Base-by-base conservation (phyloP, 352 stramenopile genomes). In the Globisporangium emineosum region DNA sequence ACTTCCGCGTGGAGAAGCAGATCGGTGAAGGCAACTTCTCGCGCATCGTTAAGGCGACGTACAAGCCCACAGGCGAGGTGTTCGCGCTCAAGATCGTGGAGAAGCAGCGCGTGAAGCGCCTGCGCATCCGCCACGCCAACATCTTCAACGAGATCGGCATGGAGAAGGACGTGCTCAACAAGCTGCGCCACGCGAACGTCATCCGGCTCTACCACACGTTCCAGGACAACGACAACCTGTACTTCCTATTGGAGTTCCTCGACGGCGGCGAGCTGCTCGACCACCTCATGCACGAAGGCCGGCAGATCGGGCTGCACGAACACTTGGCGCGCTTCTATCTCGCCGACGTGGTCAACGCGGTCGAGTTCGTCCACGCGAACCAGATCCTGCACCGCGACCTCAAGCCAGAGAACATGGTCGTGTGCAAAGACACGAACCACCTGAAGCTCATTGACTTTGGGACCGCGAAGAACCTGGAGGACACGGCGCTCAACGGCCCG, bases 111-210 rank as follows among this genome's bases (percentile, higher is more conserved):
- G 83, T 97, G 42, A 93, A 93, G 63, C 79, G 88, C 4, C 72
- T 97, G 56, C 86, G 86, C 65, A 72, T 93, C 43, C 92, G 98
- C 63, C 97, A 99, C 77, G 91, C 92, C 43, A 99, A 99, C 72
- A 96, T 99, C 12, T 96, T 97, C 73, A 99, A 99, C 76, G 97
- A 99, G 79, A 98, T 99, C 68, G 82, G 96, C 53, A 99, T 99
- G 96, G 97, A 99, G 80, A 96, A 97, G 71, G 77, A 97, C 23
- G 92, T 98, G 65, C 87, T 97, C 30, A 96, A 94, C 68, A 77
- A 71, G 56, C 76, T 96, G 57, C 75, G 73, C 51, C 94, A 98
- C 67, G 83, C 93, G 10, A 96, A 96, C 71, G 91, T 99, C 69
- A 89, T 99, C 43, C 74, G 83, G 13, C 82, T 98, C 52, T 98